A percentile compares a stretch with the other conserved stretches of the same genome.
These are phyloP conservation scores for Yamadazyma sp. DNA, from an alignment of 805 yeast species.

Conservation along the genomic window DNA sequence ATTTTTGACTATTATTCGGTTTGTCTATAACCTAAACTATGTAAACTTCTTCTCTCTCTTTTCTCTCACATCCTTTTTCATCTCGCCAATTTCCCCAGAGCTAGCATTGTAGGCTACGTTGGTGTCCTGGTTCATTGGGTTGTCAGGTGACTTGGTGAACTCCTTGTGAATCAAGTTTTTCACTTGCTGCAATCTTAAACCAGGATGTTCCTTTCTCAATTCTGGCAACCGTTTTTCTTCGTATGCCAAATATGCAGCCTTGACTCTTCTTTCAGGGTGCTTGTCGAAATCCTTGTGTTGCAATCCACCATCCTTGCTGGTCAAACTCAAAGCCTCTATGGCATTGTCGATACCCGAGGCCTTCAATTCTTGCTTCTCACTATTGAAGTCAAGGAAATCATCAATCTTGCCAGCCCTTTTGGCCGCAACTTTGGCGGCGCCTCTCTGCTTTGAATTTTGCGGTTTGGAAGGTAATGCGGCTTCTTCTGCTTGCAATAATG, in stretches of 20 bases:
- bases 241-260: constrained; percentile 72
- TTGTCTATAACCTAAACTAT: no score
- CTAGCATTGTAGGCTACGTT: constrained; percentile 63
- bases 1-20: no score
- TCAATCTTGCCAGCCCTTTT: constrained; percentile 63
- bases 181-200: constrained; percentile 74
- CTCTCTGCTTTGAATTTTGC: constrained; percentile 53
- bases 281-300: constrained; percentile 66
- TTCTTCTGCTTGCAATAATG: constrained; percentile 62
- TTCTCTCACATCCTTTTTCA: constrained; percentile 49
- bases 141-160: constrained; percentile 76
- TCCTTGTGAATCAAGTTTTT: constrained; percentile 75
- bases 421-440: constrained; percentile 65
- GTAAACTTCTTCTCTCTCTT: constrained; percentile 46
- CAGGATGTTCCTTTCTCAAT: constrained; percentile 72
- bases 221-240: constrained; percentile 74
- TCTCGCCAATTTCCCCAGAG: constrained; percentile 45
- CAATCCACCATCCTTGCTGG: constrained; percentile 57
- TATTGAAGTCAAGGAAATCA: constrained; percentile 59
- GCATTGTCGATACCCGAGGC: constrained; percentile 81
- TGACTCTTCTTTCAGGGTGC: constrained; percentile 87
- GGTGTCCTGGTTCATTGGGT: constrained; percentile 81
- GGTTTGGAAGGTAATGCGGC: constrained; percentile 62
- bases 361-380: constrained; percentile 50
- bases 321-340: constrained; percentile 70